Conservation (phyloP, 306 rosid species). For the Luffa aegyptiaca region DNA sequence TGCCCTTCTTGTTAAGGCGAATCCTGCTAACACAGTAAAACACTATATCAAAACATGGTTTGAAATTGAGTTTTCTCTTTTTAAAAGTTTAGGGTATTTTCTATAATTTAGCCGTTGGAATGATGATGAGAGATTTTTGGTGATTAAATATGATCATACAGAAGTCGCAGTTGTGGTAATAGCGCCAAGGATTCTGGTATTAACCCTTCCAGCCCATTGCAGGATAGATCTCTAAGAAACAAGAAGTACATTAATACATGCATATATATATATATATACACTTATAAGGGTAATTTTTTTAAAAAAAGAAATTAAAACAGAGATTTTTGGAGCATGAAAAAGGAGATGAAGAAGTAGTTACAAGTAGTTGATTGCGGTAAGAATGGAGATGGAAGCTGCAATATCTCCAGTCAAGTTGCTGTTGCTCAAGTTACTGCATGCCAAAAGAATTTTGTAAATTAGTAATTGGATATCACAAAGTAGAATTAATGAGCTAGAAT, state of each 20-base stretch:
- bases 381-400: conserved; percentile 19
- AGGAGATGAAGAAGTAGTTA: conserved; percentile 23
- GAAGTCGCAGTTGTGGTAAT: neutral
- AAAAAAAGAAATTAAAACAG: too few species aligned
- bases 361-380: conserved; percentile 26
- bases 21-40: too few species aligned
- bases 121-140: neutral
- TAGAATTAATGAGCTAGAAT: neutral
- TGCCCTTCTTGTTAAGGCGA: too few species aligned
- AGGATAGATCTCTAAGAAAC: neutral
- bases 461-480: neutral
- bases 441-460: neutral
- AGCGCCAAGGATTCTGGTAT: conserved; percentile 19
- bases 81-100: too few species aligned
- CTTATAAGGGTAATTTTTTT: too few species aligned
- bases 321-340: too few species aligned
- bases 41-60: too few species aligned
- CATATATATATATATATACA: too few species aligned
- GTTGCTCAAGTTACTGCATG: conserved; percentile 36
- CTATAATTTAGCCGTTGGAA: too few species aligned
- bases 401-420: conserved; percentile 33
- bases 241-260: too few species aligned
- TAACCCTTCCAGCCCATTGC: conserved; percentile 22
- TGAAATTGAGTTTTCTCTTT: too few species aligned
- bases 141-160: conserved; percentile 2